Percentiles rank a stretch among this genome's conserved stretches.
These are phyloP conservation scores for Ramaria sp. DNA, from an alignment of 768 basidiomycete genomes.

Conservation along the genomic window DNA sequence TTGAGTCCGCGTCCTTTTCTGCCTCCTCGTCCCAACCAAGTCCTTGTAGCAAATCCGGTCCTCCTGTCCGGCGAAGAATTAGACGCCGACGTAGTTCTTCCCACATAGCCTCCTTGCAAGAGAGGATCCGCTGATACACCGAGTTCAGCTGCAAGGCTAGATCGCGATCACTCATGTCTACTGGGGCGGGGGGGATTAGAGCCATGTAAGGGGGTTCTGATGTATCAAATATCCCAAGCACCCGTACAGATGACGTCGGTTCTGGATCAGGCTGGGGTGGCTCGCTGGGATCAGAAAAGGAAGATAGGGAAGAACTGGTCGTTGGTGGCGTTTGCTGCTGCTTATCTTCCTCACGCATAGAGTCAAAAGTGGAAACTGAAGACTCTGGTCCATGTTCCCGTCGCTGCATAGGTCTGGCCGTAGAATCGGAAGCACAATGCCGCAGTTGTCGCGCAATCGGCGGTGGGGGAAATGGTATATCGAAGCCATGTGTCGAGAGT, in stretches of 20 bases:
- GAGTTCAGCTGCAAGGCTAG: constrained; percentile 62
- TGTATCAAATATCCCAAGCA: too few relatives aligned
- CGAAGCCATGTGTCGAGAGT: constrained; percentile 44
- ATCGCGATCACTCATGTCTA: constrained; percentile 41
- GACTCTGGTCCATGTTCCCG: neutral
- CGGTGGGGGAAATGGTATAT: constrained; percentile 60
- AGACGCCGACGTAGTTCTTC: constrained; percentile 56
- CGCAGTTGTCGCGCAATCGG: constrained; percentile 23
- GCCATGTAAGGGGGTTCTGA: neutral
- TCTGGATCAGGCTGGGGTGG: neutral
- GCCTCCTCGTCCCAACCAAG: constrained; percentile 62
- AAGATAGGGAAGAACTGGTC: neutral
- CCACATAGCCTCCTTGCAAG: constrained; percentile 70
- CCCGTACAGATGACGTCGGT: neutral
- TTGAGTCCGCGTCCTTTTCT: neutral
- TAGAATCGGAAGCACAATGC: neutral
- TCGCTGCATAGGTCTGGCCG: neutral
- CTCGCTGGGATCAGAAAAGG: neutral
- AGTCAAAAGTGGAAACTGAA: neutral
- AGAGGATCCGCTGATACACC: constrained; percentile 49
- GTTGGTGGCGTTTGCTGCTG: neutral
- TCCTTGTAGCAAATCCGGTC: constrained; percentile 26
- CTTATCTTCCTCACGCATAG: neutral
- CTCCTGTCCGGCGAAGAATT: constrained; percentile 37
- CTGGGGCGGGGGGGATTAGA: neutral